Evolutionary conservation across 768 basidiomycete genomes (phyloP).

Genomic region (Cyclocybe aegerita): DNA sequence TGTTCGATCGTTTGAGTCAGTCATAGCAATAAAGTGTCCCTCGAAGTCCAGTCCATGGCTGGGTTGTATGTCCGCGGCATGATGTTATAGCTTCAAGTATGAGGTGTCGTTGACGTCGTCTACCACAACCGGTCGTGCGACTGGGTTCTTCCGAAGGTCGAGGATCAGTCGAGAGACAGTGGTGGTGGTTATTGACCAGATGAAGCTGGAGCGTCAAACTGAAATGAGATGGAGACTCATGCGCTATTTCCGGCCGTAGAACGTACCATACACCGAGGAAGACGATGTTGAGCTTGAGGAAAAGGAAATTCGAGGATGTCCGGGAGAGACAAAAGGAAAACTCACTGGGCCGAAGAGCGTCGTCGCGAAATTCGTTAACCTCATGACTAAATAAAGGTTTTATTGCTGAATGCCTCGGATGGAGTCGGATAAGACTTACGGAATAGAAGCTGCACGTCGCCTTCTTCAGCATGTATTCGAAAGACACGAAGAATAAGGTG

Average conservation of each 20-base stretch:
- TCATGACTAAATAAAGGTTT: conserved; percentile 7
- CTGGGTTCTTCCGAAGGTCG: conserved; percentile 22
- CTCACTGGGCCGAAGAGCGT: conserved; percentile 14
- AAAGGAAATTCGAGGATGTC: not conserved
- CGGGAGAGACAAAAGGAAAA: not conserved
- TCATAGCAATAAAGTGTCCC: too few relatives aligned
- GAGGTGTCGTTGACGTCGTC: not conserved
- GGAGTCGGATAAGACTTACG: conserved; percentile 2
- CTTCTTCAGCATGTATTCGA: not conserved
- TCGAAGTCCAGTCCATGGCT: too few relatives aligned
- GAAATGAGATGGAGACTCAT: not conserved
- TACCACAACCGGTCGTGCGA: not conserved
- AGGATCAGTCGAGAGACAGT: conserved; percentile 31
- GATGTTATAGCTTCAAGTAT: not conserved
- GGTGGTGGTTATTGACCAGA: conserved; percentile 33
- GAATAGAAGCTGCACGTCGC: conserved; percentile 1
- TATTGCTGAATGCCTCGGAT: not conserved
- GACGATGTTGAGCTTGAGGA: conserved; percentile 7
- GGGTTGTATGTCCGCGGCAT: too few relatives aligned
- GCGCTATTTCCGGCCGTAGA: not conserved
- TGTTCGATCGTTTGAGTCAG: too few relatives aligned
- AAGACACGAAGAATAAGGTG: not conserved
- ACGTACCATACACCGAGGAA: conserved; percentile 10
- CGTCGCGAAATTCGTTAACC: conserved; percentile 6
- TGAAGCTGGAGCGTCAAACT: conserved; percentile 21